These are phyloP conservation scores for Backusella westeae DNA, from an alignment of 192 early-diverging fungal species.

Conservation along the genomic window DNA sequence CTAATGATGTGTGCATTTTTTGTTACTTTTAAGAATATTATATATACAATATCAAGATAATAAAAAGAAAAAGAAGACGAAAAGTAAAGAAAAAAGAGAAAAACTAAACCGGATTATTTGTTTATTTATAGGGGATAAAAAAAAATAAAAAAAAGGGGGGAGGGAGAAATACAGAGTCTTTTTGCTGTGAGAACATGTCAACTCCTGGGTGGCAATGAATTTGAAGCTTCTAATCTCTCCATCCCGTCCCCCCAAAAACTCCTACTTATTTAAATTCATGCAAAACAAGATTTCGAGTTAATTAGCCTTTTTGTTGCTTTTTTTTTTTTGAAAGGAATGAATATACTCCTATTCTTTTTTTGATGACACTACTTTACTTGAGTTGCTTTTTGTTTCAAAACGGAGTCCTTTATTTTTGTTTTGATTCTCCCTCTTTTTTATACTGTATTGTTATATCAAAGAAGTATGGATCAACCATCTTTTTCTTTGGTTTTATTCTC, in stretches of 20 bases:
- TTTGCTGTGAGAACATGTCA: conserved; percentile 1
- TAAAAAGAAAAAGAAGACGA: background rate
- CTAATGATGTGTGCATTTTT: background rate
- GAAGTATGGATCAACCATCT: background rate
- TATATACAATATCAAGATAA: background rate
- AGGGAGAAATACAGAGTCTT: background rate
- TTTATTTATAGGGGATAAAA: background rate
- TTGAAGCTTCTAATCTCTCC: background rate
- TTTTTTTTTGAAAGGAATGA: background rate
- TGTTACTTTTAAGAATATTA: background rate
- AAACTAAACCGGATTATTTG: background rate
- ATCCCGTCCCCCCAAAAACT: background rate
- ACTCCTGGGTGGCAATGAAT: conserved; percentile 2
- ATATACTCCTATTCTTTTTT: background rate
- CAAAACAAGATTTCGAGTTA: background rate
- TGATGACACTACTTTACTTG: background rate
- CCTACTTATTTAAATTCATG: conserved; percentile 9
- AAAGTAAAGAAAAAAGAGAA: background rate
- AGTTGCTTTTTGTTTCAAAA: no score
- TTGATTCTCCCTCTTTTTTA: background rate
- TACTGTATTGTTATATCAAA: background rate
- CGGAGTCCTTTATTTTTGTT: background rate
- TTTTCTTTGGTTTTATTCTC: background rate
- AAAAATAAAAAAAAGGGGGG: background rate
- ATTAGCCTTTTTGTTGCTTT: background rate